Evolutionary conservation across 805 yeast genomes (phyloP), one percentile per base, ranked within the genome.

Genomic region (Metahyphopichia silvanorum): DNA sequence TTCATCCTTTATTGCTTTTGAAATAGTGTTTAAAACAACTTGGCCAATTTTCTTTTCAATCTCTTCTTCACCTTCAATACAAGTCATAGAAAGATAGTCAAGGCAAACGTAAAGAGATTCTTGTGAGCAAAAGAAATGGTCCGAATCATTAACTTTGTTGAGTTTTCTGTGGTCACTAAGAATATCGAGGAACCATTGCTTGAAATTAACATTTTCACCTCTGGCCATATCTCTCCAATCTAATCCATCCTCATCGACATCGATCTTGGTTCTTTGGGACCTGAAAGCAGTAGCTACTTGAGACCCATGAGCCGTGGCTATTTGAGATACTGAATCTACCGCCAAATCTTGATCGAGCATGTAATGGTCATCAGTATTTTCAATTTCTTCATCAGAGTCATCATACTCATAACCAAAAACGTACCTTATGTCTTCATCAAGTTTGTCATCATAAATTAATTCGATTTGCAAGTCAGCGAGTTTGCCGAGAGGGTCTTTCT

Each of bases 151-250:
- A 20, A 45, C 44, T 15, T 29, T 21, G 9, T 19, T 11, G 18
- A 51, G 38, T 12, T 30, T 25, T 11, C 53, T 46, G 34, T 35
- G 50, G 26, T 43, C 42, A 1, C 32, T 34, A 14, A 47, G 39
- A 19, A 40, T 29, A 14, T 41, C 40, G 16, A 47, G 15, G 31
- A 57, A 59, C 35, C 46, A 40, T 2, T 34, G 38, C 9, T 47
- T 43, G 33, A 43, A 53, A 7, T 42, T 31, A 9, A 58, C 53
- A 47, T 82, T 82, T 1, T 62, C 63, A 3, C 77, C 85, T 31
- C 87, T 59, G 3, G 85, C 82, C 9, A 79, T 64, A 52, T 81
- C 88, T 44, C 87, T 60, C 86, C 88, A 80, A 55, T 82, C 88
- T 21, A 75, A 62, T 0, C 86, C 86, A 28, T 65, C 51, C 17